These are phyloP conservation scores for Haplographium delicatum DNA, from an alignment of 495 filamentous ascomycete genomes.

Conservation along the genomic window DNA sequence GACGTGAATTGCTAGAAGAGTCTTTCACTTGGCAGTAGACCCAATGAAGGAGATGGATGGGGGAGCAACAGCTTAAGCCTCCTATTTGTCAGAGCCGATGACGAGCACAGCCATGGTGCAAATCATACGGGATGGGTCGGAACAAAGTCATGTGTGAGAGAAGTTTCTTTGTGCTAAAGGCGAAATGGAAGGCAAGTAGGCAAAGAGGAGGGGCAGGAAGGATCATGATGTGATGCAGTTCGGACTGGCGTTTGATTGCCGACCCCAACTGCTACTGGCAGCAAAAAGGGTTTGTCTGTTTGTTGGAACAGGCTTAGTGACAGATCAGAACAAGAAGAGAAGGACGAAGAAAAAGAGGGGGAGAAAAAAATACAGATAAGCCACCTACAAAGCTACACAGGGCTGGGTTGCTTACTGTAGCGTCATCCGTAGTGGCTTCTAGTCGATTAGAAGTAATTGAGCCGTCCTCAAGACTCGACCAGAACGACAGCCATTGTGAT, in stretches of 20 bases:
- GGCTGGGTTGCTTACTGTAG: conserved; percentile 3
- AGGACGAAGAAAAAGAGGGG: no score
- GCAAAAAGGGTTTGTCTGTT: no score
- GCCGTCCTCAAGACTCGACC: background rate
- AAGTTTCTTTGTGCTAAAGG: background rate
- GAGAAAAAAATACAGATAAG: no score
- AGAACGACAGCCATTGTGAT: no score
- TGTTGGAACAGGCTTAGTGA: no score
- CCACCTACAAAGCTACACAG: background rate
- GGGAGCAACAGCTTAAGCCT: background rate
- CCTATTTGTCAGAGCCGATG: conserved; percentile 18
- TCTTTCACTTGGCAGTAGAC: background rate
- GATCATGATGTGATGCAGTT: no score
- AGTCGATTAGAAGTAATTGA: background rate
- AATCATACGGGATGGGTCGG: background rate
- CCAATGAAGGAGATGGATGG: background rate
- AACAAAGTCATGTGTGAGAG: background rate
- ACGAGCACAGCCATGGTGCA: conserved; percentile 7
- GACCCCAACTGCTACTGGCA: no score
- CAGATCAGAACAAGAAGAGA: no score
- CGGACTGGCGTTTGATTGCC: no score
- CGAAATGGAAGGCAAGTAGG: background rate
- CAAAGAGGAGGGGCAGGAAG: background rate
- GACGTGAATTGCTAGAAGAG: background rate
- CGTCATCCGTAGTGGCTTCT: background rate